Percentiles rank a stretch among this genome's conserved stretches.
These are phyloP conservation scores for Neofusicoccum parvum DNA, from an alignment of 2,329 filamentous ascomycete species.

Conservation along the genomic window DNA sequence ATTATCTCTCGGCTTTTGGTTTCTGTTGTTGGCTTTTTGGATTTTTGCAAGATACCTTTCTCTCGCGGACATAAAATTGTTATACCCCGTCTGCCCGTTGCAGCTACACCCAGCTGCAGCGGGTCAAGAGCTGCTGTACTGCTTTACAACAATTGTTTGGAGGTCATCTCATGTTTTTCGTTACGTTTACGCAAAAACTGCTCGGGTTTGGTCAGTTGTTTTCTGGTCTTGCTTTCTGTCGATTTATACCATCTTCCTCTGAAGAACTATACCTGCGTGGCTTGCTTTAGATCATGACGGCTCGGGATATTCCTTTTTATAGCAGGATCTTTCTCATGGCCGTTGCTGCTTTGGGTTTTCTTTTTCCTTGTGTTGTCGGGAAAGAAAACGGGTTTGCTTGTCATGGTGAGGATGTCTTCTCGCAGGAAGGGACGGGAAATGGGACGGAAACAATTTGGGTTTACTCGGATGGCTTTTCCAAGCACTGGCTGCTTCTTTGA, in stretches of 20 bases:
- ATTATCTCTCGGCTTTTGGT: neutral
- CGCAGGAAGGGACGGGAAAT: constrained; percentile 1
- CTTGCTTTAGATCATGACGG: constrained; percentile 8
- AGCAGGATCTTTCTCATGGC: constrained; percentile 7
- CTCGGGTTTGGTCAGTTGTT: constrained; percentile 12
- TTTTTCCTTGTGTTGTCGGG: neutral
- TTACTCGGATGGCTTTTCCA: constrained; percentile 18
- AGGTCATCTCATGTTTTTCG: constrained; percentile 17
- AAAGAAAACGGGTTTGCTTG: constrained; percentile 7
- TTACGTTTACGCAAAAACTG: constrained; percentile 13
- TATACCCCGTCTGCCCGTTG: constrained; percentile 17
- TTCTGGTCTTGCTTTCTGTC: constrained; percentile 11
- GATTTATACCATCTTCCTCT: constrained; percentile 16
- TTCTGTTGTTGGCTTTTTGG: neutral
- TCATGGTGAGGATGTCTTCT: neutral
- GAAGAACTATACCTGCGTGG: constrained; percentile 6
- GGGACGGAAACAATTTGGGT: constrained; percentile 13
- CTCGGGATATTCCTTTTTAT: constrained; percentile 8
- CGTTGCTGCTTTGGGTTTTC: neutral
- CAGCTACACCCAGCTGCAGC: neutral
- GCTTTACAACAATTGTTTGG: constrained; percentile 19
- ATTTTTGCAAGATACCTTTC: constrained; percentile 13
- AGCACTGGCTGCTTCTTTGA: constrained; percentile 17
- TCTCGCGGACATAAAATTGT: constrained; percentile 36
- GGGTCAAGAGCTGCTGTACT: constrained; percentile 15